Percentiles rank a stretch among this genome's conserved stretches.
Conservation (phyloP, 176 grass and related monocot species). For the Pontederia crassipes region DNA sequence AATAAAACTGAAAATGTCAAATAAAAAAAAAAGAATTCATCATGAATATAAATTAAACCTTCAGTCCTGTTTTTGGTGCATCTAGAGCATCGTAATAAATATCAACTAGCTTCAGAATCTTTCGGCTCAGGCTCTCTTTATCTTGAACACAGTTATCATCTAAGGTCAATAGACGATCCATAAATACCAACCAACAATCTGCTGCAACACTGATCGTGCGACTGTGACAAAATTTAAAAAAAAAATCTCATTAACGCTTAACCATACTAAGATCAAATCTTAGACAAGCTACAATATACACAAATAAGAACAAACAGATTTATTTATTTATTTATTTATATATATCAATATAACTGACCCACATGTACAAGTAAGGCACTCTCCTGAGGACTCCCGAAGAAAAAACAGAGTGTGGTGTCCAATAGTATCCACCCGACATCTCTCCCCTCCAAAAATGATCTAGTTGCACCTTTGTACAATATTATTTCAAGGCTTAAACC, state of each 20-base stretch:
- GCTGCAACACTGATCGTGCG: conserved; percentile 27
- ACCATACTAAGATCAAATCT: neutral
- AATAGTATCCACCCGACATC: too few relatives aligned
- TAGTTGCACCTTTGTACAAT: too few relatives aligned
- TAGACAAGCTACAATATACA: neutral
- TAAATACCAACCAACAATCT: conserved; percentile 46
- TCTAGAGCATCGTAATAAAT: conserved; percentile 73
- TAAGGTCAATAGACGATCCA: conserved; percentile 55
- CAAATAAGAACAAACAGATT: neutral
- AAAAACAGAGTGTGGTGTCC: too few relatives aligned
- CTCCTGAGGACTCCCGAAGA: too few relatives aligned
- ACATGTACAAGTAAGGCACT: too few relatives aligned
- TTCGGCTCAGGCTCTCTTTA: conserved; percentile 7
- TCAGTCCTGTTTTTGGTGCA: conserved; percentile 42
- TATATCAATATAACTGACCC: too few relatives aligned
- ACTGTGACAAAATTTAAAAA: conserved; percentile 19
- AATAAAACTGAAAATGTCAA: neutral
- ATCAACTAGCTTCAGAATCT: conserved; percentile 50
- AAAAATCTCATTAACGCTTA: neutral
- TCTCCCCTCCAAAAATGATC: too few relatives aligned
- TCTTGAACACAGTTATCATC: conserved; percentile 16
- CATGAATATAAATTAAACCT: conserved; percentile 28
- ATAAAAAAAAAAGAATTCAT: neutral
- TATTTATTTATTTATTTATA: too few relatives aligned
- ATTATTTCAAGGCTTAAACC: too few relatives aligned